Percentiles rank a stretch among this genome's conserved stretches.
Evolutionary conservation across 352 stramenopile species (phyloP).

Genomic region (Thraustochytrium striatum): DNA sequence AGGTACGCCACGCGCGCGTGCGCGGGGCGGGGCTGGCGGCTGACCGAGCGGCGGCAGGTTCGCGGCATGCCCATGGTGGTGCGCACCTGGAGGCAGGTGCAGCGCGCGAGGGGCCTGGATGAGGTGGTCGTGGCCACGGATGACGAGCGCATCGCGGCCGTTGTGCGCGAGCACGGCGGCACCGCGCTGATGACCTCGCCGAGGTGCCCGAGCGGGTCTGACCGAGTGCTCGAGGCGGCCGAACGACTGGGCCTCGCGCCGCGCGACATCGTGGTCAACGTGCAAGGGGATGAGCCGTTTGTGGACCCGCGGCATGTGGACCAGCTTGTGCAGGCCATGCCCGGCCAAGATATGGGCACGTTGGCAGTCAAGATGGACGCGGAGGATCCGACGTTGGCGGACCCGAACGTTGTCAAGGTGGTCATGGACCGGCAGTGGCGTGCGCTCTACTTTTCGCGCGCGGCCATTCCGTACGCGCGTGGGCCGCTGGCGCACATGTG

Average conservation of each 20-base stretch:
- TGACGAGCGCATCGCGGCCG: constrained; percentile 61
- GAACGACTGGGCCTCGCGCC: constrained; percentile 55
- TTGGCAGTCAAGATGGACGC: neutral
- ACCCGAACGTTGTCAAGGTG: constrained; percentile 69
- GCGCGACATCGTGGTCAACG: constrained; percentile 73
- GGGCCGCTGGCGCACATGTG: constrained; percentile 48
- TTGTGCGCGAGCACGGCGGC: constrained; percentile 60
- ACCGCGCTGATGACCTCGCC: constrained; percentile 64
- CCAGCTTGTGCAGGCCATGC: constrained; percentile 63
- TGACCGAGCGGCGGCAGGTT: constrained; percentile 52
- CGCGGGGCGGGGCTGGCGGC: neutral
- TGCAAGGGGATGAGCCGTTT: constrained; percentile 73
- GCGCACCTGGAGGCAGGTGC: constrained; percentile 68
- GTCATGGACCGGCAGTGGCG: constrained; percentile 66
- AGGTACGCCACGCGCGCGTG: constrained; percentile 46
- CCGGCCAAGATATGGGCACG: constrained; percentile 14
- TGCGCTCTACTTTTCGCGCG: constrained; percentile 74
- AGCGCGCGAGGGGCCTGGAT: constrained; percentile 59
- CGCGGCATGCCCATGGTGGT: constrained; percentile 74
- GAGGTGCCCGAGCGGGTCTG: constrained; percentile 65
- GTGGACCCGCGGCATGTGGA: constrained; percentile 73
- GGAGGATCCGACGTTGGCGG: neutral
- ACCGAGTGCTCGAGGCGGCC: constrained; percentile 68
- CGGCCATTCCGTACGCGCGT: constrained; percentile 67
- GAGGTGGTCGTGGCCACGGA: constrained; percentile 75